Conservation (phyloP, 2,329 filamentous ascomycete species). For the Rutstroemia sp. region DNA sequence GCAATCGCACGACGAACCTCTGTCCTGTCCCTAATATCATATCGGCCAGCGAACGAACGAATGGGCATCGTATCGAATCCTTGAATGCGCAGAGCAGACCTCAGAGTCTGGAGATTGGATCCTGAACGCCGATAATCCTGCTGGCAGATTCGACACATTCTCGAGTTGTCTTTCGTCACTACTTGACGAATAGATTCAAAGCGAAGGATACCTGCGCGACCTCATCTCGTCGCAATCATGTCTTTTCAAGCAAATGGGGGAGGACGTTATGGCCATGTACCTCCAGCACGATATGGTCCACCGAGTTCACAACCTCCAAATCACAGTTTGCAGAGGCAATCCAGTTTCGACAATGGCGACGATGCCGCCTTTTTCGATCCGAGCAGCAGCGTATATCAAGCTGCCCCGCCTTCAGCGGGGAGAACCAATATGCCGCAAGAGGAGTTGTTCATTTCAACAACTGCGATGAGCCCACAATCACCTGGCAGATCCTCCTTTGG, state of each 20-base stretch:
- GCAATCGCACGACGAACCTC: not conserved
- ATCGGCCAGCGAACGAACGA: not conserved
- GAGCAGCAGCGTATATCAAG: constrained; percentile 27
- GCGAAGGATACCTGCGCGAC: not conserved
- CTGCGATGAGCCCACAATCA: constrained; percentile 20
- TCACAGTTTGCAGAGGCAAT: constrained; percentile 41
- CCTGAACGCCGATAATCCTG: not conserved
- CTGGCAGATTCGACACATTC: not conserved
- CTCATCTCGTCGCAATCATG: constrained; percentile 35
- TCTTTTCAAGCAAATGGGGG: constrained; percentile 54
- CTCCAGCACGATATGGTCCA: constrained; percentile 53
- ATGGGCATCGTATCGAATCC: constrained; percentile 14
- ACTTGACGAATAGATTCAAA: not conserved
- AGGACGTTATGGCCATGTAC: constrained; percentile 58
- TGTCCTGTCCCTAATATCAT: no score
- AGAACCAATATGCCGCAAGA: constrained; percentile 35
- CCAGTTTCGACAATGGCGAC: constrained; percentile 72
- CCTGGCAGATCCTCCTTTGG: constrained; percentile 23
- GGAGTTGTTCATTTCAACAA: constrained; percentile 52
- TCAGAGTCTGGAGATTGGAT: not conserved
- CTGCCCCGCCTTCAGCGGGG: constrained; percentile 23
- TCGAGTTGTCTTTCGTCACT: not conserved
- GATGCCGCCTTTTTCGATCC: constrained; percentile 49
- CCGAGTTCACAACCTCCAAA: constrained; percentile 32
- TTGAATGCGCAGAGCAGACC: constrained; percentile 1